These are phyloP conservation scores for Aspergillus clavatus DNA, from an alignment of 2,329 filamentous ascomycete genomes.

Conservation along the genomic window DNA sequence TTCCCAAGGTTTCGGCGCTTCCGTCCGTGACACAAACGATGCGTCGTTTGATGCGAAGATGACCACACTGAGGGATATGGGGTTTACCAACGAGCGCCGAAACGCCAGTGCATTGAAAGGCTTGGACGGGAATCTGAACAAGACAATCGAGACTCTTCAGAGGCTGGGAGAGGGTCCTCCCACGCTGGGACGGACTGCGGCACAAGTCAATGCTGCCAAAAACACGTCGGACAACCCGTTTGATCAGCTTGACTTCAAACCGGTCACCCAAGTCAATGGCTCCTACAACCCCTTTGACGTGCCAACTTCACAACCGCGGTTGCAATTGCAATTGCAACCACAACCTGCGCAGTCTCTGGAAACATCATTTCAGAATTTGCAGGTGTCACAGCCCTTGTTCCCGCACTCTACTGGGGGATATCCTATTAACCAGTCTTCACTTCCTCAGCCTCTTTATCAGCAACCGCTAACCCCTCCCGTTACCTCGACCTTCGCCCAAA, in stretches of 20 bases:
- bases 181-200: constrained; percentile 54
- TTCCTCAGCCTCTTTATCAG: constrained; percentile 38
- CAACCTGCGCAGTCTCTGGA: constrained; percentile 46
- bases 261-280: constrained; percentile 25
- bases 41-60: constrained; percentile 66
- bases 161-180: constrained; percentile 69
- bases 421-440: constrained; percentile 38
- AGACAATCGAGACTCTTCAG: constrained; percentile 77
- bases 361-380: constrained; percentile 70
- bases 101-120: constrained; percentile 79
- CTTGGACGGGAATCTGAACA: constrained; percentile 78
- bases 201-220: constrained; percentile 23
- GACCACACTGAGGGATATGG: constrained; percentile 77
- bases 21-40: constrained; percentile 49
- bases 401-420: constrained; percentile 69
- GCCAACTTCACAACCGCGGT: constrained; percentile 22
- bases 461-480: constrained; percentile 43
- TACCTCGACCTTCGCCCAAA: constrained; percentile 32
- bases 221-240: constrained; percentile 60
- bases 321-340: constrained; percentile 36
- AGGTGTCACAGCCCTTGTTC: constrained; percentile 66
- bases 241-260: constrained; percentile 48
- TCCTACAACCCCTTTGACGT: constrained; percentile 67
- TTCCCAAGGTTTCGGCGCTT: constrained; percentile 59
- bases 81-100: constrained; percentile 76